Evolutionary conservation across 345 rosid species (phyloP).

Genomic region (Toxicodendron radicans): DNA sequence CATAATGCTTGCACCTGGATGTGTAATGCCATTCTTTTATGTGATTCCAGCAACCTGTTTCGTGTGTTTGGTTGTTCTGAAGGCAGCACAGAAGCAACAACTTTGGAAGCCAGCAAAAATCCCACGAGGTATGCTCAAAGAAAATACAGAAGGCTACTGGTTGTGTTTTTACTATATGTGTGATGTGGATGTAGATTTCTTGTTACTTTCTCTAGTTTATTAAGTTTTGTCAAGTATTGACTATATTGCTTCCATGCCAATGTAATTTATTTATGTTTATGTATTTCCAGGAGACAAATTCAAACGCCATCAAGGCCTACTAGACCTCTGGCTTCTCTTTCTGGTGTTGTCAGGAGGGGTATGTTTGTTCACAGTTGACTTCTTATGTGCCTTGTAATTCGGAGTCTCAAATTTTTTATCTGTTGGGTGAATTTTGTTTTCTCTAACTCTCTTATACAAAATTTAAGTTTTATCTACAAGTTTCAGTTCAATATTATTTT

Average conservation of each 20-base stretch:
- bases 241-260: background rate
- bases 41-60: conserved; percentile 58
- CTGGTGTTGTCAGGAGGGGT: conserved; percentile 62
- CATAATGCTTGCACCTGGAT: conserved; percentile 1
- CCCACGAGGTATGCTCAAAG: conserved; percentile 54
- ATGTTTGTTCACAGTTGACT: conserved; percentile 14
- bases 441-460: too few species aligned
- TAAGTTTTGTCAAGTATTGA: background rate
- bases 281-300: conserved; percentile 47
- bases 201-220: background rate
- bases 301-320: conserved; percentile 51
- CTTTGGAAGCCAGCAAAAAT: conserved; percentile 64
- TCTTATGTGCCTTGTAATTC: background rate
- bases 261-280: conserved; percentile 8
- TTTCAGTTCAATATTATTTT: background rate
- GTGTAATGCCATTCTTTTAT: conserved; percentile 11
- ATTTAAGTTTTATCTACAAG: background rate
- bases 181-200: background rate
- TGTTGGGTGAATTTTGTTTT: background rate
- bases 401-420: background rate
- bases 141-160: background rate
- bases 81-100: conserved; percentile 54
- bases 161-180: background rate
- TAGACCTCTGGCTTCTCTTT: conserved; percentile 47
- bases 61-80: conserved; percentile 64